Base-by-base conservation (phyloP, 108 stramenopile genomes). In the Nitzschia sp. region DNA sequence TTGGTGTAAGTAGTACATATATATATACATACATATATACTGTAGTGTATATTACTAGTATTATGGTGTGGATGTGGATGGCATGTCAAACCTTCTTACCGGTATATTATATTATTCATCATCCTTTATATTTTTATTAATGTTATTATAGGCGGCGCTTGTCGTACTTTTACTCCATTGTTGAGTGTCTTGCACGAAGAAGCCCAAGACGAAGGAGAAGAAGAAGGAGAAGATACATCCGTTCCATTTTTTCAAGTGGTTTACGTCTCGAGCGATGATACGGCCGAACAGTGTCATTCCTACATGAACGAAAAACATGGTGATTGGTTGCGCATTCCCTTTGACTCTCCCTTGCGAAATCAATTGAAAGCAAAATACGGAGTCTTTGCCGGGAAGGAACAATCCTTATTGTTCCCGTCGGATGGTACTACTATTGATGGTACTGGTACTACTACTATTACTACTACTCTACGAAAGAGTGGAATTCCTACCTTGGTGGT, bases 231-330 rank as follows among this genome's bases (percentile, higher is more conserved):
- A 11, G 3, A 19, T 61, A 3, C 21, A 36, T 41, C n/a, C n/a
- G n/a, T n/a, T n/a, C n/a, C n/a, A n/a, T n/a, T n/a, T n/a, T 63
- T 85, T 19, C 74, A 85, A 52, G 55, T 85, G 23, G 55, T 85
- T 17, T 77, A 76, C 33, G 46, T 85, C 29, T 80, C 80, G 9
- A 80, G 79, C 27, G 83, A 85, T 73, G 32, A 69, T 48, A 68
- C 71, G 34, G 71, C 60, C 19, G 61, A 66, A 53, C 21, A 36
- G 5, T 66, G 31, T 33, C 48, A 53, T 34, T 29, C 52, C 1
- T 53, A 53, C 33, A 33, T 33, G 32, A 53, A 53, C 8, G 32
- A 31, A 19, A 53, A 53, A 5, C 65, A 66, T 53, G 65, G 65
- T 21, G 65, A 66, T 25, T 66, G 65, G 65, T 23, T 53, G 9